Conservation (phyloP, 2,329 filamentous ascomycete genomes). For the Neonectria hederae region DNA sequence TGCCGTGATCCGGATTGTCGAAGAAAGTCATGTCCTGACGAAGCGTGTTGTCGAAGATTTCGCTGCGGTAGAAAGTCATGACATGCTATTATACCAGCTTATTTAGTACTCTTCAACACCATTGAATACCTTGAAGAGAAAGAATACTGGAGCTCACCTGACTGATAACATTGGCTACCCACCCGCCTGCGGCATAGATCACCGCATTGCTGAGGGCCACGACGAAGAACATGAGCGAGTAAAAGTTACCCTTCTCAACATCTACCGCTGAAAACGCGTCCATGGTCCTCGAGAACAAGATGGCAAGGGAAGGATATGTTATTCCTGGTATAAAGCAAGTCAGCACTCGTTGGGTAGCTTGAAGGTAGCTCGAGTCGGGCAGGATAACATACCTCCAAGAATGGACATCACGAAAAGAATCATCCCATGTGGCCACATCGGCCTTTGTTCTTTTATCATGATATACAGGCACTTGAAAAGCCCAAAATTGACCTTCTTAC, state of each 20-base stretch:
- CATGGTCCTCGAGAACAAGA: slow-evolving; percentile 53
- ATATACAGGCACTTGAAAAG: slow-evolving; percentile 44
- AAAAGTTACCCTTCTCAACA: slow-evolving; percentile 58
- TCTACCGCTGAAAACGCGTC: slow-evolving; percentile 48
- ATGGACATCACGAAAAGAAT: slow-evolving; percentile 37
- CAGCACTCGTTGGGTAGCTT: neutral
- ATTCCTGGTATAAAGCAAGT: slow-evolving; percentile 39
- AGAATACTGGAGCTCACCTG: slow-evolving; percentile 40
- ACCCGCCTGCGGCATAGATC: slow-evolving; percentile 53
- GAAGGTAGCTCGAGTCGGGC: neutral
- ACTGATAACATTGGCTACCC: slow-evolving; percentile 49
- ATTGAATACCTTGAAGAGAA: neutral
- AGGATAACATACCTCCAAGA: slow-evolving; percentile 40
- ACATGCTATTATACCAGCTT: slow-evolving; percentile 34
- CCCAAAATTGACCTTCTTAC: slow-evolving; percentile 33
- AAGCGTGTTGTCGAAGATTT: slow-evolving; percentile 61
- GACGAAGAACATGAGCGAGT: slow-evolving; percentile 65
- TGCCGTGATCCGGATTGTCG: slow-evolving; percentile 49
- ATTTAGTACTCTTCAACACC: neutral
- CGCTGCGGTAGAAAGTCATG: slow-evolving; percentile 48
- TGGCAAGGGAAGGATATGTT: slow-evolving; percentile 52
- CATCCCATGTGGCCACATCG: slow-evolving; percentile 38
- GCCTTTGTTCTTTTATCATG: slow-evolving; percentile 44
- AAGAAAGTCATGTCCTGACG: slow-evolving; percentile 64
- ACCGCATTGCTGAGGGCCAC: slow-evolving; percentile 58